phyloP scores from a whole-genome alignment of 2,329 filamentous ascomycete genomes.

The Juglanconis juglandina region DNA sequence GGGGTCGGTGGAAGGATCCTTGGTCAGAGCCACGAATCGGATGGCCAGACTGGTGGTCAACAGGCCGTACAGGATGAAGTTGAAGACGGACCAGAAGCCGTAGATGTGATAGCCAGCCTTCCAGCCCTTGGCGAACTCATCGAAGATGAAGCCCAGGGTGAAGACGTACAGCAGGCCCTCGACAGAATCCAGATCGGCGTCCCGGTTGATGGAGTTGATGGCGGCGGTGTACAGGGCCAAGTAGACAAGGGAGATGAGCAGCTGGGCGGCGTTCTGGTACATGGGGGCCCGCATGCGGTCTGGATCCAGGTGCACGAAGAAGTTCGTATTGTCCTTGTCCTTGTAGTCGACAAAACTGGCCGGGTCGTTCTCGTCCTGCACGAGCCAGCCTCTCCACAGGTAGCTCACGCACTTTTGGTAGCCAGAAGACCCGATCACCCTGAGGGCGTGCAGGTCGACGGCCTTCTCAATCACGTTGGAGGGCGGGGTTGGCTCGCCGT shows the following conservation, averaged over 20 bases:
- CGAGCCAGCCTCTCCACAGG: conserved; percentile 92
- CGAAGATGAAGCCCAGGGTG: conserved; percentile 84
- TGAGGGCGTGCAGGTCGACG: conserved; percentile 85
- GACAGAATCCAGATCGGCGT: conserved; percentile 77
- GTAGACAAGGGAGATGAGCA: conserved; percentile 79
- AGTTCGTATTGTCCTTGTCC: conserved; percentile 72
- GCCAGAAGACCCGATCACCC: conserved; percentile 84
- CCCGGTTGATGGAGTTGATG: conserved; percentile 89
- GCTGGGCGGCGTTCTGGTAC: conserved; percentile 88
- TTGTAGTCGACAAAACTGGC: conserved; percentile 86
- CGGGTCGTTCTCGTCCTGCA: conserved; percentile 91
- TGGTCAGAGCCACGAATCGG: conserved; percentile 72
- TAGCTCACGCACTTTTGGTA: conserved; percentile 95
- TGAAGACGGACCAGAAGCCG: conserved; percentile 97
- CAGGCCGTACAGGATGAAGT: conserved; percentile 74
- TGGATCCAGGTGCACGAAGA: conserved; percentile 82
- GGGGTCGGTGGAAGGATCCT: conserved; percentile 37
- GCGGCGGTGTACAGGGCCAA: conserved; percentile 82
- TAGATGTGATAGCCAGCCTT: conserved; percentile 91
- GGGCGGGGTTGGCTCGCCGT: conserved; percentile 68
- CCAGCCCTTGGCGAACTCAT: conserved; percentile 85
- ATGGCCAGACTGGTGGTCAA: conserved; percentile 75
- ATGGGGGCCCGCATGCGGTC: conserved; percentile 89
- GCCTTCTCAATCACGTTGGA: conserved; percentile 90
- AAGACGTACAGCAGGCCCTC: conserved; percentile 87